Conservation (phyloP, 495 filamentous ascomycete species). For the Aspergillus olivimuriae region DNA sequence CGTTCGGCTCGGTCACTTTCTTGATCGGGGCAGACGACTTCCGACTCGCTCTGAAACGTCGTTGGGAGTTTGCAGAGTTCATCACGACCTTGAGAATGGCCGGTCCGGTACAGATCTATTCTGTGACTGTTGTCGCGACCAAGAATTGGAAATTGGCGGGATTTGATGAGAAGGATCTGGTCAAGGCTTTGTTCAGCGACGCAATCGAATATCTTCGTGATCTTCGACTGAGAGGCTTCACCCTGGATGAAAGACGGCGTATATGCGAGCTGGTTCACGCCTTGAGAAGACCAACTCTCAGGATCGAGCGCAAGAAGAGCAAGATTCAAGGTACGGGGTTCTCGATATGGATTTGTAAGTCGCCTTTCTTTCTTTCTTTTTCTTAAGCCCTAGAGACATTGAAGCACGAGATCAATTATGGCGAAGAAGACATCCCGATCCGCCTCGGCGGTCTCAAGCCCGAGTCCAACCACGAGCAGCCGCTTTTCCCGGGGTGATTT, state of each 20-base stretch:
- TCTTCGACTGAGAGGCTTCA: slow-evolving; percentile 13
- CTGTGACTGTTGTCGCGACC: slow-evolving; percentile 10
- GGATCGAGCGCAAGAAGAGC: slow-evolving; percentile 8
- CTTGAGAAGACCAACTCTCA: slow-evolving; percentile 1
- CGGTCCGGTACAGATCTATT: slow-evolving; percentile 7
- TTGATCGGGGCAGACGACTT: slow-evolving; percentile 9
- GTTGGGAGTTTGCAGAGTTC: slow-evolving; percentile 11
- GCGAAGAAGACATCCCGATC: slow-evolving; percentile 74
- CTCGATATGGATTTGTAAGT: slow-evolving; percentile 16
- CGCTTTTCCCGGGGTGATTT: slow-evolving; percentile 71
- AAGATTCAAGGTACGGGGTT: slow-evolving; percentile 13
- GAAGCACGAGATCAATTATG: slow-evolving; percentile 71
- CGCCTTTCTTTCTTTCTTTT: not conserved
- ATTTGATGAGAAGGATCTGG: slow-evolving; percentile 12
- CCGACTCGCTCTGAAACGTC: slow-evolving; percentile 8
- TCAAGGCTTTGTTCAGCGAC: slow-evolving; percentile 10
- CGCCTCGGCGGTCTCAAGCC: slow-evolving; percentile 56
- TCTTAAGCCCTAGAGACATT: slow-evolving; percentile 42
- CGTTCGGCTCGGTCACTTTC: slow-evolving; percentile 7
- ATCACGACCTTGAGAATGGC: slow-evolving; percentile 5
- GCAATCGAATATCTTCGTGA: slow-evolving; percentile 12
- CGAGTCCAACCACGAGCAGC: slow-evolving; percentile 75
- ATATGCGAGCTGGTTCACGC: slow-evolving; percentile 4
- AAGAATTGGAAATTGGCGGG: slow-evolving; percentile 12
- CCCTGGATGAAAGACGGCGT: slow-evolving; percentile 5